phyloP scores from a whole-genome alignment of 1,284 basidiomycete genomes.

The Pseudozyma sp. region DNA sequence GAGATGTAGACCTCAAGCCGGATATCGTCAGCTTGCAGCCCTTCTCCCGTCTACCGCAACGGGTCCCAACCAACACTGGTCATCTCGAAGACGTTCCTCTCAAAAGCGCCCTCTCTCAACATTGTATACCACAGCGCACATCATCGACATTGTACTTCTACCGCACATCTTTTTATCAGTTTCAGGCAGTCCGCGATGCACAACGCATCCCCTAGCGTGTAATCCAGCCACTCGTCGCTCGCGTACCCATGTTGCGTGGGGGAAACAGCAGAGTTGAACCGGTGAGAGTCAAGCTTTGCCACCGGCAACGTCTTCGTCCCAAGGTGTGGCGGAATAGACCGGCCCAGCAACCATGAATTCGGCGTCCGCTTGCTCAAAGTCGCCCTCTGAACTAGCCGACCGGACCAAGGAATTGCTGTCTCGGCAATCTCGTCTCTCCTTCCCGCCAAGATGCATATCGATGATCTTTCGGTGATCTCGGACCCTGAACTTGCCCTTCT shows the following conservation, averaged over 20 bases:
- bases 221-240: not conserved
- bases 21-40: not conserved
- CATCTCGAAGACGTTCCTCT: not conserved
- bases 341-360: too few species aligned
- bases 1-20: conserved; percentile 56
- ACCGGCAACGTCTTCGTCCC: too few species aligned
- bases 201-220: not conserved
- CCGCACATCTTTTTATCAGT: not conserved
- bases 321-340: too few species aligned
- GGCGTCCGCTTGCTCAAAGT: not conserved
- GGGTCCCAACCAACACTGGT: not conserved
- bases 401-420: not conserved
- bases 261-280: too few species aligned
- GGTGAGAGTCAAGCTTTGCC: too few species aligned
- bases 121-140: not conserved
- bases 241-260: too few species aligned
- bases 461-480: conserved; percentile 1
- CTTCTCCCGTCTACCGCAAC: not conserved
- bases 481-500: not conserved
- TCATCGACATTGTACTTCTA: not conserved
- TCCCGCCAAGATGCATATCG: not conserved
- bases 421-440: conserved; percentile 2
- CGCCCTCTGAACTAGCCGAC: not conserved
- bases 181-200: too few species aligned
- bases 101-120: too few species aligned